Base-by-base conservation (phyloP, 176 grass and related monocot species). In the Triticum dicoccoides region DNA sequence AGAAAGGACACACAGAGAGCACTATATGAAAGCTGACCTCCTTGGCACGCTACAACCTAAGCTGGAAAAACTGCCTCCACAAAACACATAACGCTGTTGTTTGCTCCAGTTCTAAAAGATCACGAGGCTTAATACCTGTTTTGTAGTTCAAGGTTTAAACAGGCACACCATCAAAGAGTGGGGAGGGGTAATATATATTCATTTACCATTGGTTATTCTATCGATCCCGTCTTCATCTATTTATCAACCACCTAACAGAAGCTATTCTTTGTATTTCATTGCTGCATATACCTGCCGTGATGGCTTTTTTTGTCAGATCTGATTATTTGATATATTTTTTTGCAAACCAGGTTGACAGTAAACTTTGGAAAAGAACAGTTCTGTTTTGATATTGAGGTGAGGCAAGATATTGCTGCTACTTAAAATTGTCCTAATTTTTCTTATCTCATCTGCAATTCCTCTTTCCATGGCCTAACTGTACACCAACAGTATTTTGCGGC, bases 331-430 rank as follows among this genome's bases (percentile, higher is more conserved):
- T 54, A 2, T 18, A 3, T 58, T 54, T 65, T 65, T 91, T 77
- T 68, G 59, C 83, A 79, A 20, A 88, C 76, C 88, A 98, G 96
- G 88, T 61, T 90, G 79, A 92, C 96, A 32, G 92, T 96, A 52
- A 96, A 95, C 82, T 98, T 96, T 73, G 96, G 96, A 81, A 94
- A 88, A 78, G 77, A 94, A 84, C 93, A 87, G 3, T 98, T 95
- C 85, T 84, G 88, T 94, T 98, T 98, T 87, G 92, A 98, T 51
- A 82, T 98, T 61, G 88, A 95, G 93, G 96, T 98, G 78, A 77
- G 52, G 3, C 47, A 65, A 77, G 1, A 82, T 64, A 76, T 89
- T 68, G 13, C 17, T 66, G 61, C 38, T 84, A 84, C 17, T 15
- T 37, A 68, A 84, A 69, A 69, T 47, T 61, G 11, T 66, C 27